Percentiles rank a stretch among this genome's conserved stretches.
These are phyloP conservation scores for Beauveria asiatica DNA, from an alignment of 2,329 filamentous ascomycete genomes.

Conservation along the genomic window DNA sequence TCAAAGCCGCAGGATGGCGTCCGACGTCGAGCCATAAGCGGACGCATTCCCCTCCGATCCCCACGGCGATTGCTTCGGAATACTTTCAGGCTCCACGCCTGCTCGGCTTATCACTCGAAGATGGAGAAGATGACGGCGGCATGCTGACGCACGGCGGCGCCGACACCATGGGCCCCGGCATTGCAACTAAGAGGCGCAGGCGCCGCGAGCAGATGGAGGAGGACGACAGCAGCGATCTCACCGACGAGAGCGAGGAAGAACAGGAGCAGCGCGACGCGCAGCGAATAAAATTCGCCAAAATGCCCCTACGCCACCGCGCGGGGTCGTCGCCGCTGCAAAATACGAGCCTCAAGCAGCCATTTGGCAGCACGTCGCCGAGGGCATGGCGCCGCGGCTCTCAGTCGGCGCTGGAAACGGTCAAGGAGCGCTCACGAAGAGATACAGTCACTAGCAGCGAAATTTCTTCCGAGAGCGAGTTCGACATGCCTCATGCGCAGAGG, in stretches of 20 bases:
- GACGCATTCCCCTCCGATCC: conserved; percentile 79
- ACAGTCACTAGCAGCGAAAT: conserved; percentile 77
- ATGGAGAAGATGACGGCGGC: conserved; percentile 64
- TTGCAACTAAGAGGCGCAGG: conserved; percentile 57
- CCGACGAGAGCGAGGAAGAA: conserved; percentile 77
- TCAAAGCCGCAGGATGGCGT: conserved; percentile 76
- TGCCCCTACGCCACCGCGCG: conserved; percentile 78
- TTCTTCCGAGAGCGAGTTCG: conserved; percentile 73
- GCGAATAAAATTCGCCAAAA: conserved; percentile 92
- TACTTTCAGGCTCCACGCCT: conserved; percentile 69
- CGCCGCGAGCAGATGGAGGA: conserved; percentile 70
- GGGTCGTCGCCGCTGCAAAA: conserved; percentile 80
- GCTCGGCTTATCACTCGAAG: conserved; percentile 55
- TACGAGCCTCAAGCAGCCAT: conserved; percentile 50
- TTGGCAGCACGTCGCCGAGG: conserved; percentile 37
- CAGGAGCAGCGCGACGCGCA: conserved; percentile 68
- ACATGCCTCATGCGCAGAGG: conserved; percentile 55
- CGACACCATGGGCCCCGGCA: conserved; percentile 60
- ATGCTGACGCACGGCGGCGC: conserved; percentile 60
- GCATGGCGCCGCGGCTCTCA: conserved; percentile 57
- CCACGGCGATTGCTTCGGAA: conserved; percentile 71
- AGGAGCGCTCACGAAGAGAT: conserved; percentile 60
- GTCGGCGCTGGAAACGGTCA: conserved; percentile 60
- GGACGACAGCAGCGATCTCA: conserved; percentile 77
- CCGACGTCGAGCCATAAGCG: conserved; percentile 68